Evolutionary conservation across 2,329 filamentous ascomycete species (phyloP).

Genomic region (Pleoardoris graminearum): DNA sequence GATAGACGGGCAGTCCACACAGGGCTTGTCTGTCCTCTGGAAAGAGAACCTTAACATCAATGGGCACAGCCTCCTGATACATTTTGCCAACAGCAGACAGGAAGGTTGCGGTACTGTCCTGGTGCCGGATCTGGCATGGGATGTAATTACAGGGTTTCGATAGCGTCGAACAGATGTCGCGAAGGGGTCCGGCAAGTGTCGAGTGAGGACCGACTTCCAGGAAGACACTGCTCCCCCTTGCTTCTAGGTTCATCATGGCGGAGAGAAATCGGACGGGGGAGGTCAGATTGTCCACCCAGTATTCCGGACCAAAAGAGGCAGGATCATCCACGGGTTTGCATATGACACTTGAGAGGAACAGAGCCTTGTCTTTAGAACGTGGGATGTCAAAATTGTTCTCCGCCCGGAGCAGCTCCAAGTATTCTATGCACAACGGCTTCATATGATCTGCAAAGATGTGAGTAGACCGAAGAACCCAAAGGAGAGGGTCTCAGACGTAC

Average conservation of each 20-base stretch:
- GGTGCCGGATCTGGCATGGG: background rate
- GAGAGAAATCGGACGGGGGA: slow-evolving; percentile 12
- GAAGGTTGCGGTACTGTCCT: background rate
- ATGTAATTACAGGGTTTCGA: background rate
- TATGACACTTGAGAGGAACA: slow-evolving; percentile 12
- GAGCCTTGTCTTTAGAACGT: background rate
- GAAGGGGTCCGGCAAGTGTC: background rate
- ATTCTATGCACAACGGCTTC: slow-evolving; percentile 33
- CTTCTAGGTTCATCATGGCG: background rate
- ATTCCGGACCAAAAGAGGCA: background rate
- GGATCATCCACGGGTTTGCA: background rate
- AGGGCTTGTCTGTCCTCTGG: too few relatives aligned
- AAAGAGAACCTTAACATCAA: too few relatives aligned
- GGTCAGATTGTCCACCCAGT: slow-evolving; percentile 16
- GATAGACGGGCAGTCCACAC: slow-evolving; percentile 10
- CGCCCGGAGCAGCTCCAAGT: too few relatives aligned
- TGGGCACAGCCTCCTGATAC: too few relatives aligned
- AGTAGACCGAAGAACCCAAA: background rate
- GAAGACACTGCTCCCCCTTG: background rate
- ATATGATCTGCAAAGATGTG: slow-evolving; percentile 36
- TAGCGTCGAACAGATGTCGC: background rate
- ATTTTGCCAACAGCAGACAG: background rate
- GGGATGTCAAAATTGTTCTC: too few relatives aligned
- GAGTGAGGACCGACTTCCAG: slow-evolving; percentile 3
- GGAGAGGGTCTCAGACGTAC: too few relatives aligned